Base-by-base conservation (phyloP, 805 yeast genomes). In the Yarrowia keelungensis region DNA sequence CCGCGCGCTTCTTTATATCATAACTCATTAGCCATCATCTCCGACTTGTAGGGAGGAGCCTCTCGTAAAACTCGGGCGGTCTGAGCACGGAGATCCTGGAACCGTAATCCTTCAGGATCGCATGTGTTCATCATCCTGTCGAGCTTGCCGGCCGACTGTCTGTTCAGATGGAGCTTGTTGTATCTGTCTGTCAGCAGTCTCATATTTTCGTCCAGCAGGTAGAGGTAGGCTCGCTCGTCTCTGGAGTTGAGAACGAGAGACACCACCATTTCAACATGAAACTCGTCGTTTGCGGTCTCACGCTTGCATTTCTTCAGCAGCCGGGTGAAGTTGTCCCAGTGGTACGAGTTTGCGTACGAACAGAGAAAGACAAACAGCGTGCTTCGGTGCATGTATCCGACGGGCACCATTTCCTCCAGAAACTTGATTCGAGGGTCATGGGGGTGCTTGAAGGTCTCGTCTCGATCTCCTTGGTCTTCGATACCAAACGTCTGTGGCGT, bases 401-500 rank as follows among this genome's bases (percentile, higher is more conserved):
- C 61, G 8, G 41, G 35, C 8, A 46, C 5, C 4, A 46, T 26
- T n/a, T 43, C 36, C 22, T 64, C 67, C 16, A 61, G 38, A 15
- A 38, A 11, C 8, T 8, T 15, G 15, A 61, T 45, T 5, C 67
- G 56, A n/a, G 15, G 12, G 36, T 62, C 67, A 12, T 47, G 45
- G 19, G 64, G 70, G 16, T 62, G 69, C 12, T 65, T 62, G 11
- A 50, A 15, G 35, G 70, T 49, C 38, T 70, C 69, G 50, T 66
- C 38, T 67, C 67, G 16, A 69, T 26, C 32, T 26, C 32, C 69
- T 14, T 56, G 15, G 47, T 46, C n/a, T 3, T 46, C 46, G 5
- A 72, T 67, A 5, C 71, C 65, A 35, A 76, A 71, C 49, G 75
- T 75, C 39, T 77, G 77, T 15, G 78, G 70, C 3, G 77, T 73